Percentiles rank a stretch among this genome's conserved stretches.
Evolutionary conservation across 2,329 filamentous ascomycete genomes (phyloP).

Genomic region (Pyrenochaeta sp.): DNA sequence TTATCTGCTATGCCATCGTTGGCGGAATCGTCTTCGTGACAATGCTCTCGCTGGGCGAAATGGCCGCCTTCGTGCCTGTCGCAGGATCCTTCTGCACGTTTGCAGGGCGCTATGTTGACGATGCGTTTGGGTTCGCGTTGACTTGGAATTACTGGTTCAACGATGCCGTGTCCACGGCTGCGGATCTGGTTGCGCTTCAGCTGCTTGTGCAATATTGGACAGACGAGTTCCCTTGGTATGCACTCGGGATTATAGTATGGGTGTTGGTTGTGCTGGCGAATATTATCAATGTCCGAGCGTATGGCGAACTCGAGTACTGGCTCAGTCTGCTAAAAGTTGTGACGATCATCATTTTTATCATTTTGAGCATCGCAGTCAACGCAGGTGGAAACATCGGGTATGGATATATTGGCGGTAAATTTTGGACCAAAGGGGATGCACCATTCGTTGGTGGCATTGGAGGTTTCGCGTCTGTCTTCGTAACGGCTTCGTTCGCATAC

Average conservation of each 20-base stretch:
- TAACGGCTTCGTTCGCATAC: slow-evolving; percentile 77
- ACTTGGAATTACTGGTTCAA: slow-evolving; percentile 47
- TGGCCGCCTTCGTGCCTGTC: slow-evolving; percentile 50
- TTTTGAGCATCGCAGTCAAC: slow-evolving; percentile 41
- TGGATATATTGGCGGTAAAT: slow-evolving; percentile 64
- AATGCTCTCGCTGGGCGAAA: slow-evolving; percentile 49
- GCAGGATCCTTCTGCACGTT: slow-evolving; percentile 42
- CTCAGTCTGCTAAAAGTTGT: slow-evolving; percentile 45
- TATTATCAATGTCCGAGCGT: slow-evolving; percentile 47
- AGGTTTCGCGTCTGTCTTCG: slow-evolving; percentile 75
- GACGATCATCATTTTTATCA: slow-evolving; percentile 47
- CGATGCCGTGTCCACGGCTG: slow-evolving; percentile 43
- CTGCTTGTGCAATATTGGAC: slow-evolving; percentile 49
- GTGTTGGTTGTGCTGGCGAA: slow-evolving; percentile 46
- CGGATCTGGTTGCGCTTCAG: slow-evolving; percentile 46
- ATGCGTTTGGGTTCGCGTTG: slow-evolving; percentile 64
- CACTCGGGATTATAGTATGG: slow-evolving; percentile 41
- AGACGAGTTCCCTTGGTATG: slow-evolving; percentile 43
- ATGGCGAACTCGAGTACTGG: slow-evolving; percentile 50
- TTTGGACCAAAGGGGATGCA: slow-evolving; percentile 73
- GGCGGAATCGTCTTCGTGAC: slow-evolving; percentile 43
- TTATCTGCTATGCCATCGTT: slow-evolving; percentile 51
- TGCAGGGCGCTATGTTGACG: slow-evolving; percentile 58
- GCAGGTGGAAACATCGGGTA: slow-evolving; percentile 34
- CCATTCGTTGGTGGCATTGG: slow-evolving; percentile 40